phyloP scores from a whole-genome alignment of 768 basidiomycete genomes.

The Russula vinacea region DNA sequence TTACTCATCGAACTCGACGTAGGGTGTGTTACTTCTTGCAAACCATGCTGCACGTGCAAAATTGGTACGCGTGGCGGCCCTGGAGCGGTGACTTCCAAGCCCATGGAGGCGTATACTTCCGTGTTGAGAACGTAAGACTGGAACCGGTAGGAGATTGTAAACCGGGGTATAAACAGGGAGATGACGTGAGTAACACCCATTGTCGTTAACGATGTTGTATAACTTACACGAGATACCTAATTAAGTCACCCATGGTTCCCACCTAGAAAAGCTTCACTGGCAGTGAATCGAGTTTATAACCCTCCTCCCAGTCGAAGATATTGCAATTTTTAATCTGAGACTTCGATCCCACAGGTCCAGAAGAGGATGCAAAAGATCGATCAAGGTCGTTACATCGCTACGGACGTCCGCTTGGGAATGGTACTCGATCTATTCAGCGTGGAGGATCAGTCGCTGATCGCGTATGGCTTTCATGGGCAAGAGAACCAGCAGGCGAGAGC shows the following conservation, averaged over 20 bases:
- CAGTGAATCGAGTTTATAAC: not conserved
- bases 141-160: not conserved
- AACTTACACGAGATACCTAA: too few species aligned
- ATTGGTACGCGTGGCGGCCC: too few species aligned
- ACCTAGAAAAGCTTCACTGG: not conserved
- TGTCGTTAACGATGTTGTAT: too few species aligned
- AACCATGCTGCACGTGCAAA: too few species aligned
- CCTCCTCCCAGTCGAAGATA: not conserved
- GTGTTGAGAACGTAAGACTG: not conserved
- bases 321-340: not conserved
- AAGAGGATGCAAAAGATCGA: constrained; percentile 17
- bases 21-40: too few species aligned
- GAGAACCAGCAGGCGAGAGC: constrained; percentile 29
- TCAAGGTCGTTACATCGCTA: constrained; percentile 24
- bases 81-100: not conserved
- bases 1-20: too few species aligned
- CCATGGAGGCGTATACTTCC: not conserved
- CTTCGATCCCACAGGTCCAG: not conserved
- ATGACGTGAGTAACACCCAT: too few species aligned
- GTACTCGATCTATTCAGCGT: constrained; percentile 28
- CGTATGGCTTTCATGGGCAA: constrained; percentile 25
- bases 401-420: constrained; percentile 28
- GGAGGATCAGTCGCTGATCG: constrained; percentile 25
- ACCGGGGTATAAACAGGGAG: not conserved
- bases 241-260: not conserved